A percentile compares a stretch with the other conserved stretches of the same genome.
phyloP scores from a whole-genome alignment of 305 asterid genomes.

The Ilex paraguariensis region DNA sequence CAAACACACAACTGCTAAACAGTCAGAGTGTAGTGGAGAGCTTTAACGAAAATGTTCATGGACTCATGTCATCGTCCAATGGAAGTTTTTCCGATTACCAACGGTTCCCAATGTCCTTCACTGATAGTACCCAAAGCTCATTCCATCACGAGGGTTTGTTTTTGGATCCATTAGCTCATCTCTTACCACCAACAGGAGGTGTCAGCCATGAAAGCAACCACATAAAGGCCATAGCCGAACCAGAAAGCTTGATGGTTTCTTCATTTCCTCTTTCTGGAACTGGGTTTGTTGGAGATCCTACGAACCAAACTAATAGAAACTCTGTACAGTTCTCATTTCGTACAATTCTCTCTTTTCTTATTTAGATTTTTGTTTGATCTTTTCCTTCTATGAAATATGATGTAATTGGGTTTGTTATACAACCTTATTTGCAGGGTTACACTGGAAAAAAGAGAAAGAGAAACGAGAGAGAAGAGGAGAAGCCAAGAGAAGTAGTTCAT shows the following conservation, averaged over 20 bases:
- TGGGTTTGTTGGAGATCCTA: constrained; percentile 19
- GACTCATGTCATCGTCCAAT: constrained; percentile 24
- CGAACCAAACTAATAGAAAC: constrained; percentile 23
- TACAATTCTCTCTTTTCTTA: too few relatives aligned
- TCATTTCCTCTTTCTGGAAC: constrained; percentile 30
- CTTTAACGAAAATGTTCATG: constrained; percentile 30
- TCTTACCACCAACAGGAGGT: constrained; percentile 20
- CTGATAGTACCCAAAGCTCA: constrained; percentile 21
- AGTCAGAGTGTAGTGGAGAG: constrained; percentile 32
- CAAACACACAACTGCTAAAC: constrained; percentile 41
- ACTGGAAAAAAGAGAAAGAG: constrained; percentile 67
- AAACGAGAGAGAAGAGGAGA: constrained; percentile 43
- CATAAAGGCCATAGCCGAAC: constrained; percentile 23
- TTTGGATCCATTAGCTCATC: constrained; percentile 23
- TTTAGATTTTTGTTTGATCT: not conserved
- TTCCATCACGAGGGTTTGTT: constrained; percentile 10
- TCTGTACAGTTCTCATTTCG: constrained; percentile 8
- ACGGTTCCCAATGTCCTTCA: constrained; percentile 18
- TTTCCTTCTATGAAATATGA: not conserved
- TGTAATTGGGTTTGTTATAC: too few relatives aligned
- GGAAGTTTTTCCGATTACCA: constrained; percentile 29
- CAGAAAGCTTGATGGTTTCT: constrained; percentile 28
- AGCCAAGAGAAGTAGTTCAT: constrained; percentile 83
- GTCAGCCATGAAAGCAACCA: constrained; percentile 22
- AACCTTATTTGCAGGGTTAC: constrained; percentile 25